Evolutionary conservation across 2,329 filamentous ascomycete genomes (phyloP).

Genomic region (Pestalotiopsis sp.): DNA sequence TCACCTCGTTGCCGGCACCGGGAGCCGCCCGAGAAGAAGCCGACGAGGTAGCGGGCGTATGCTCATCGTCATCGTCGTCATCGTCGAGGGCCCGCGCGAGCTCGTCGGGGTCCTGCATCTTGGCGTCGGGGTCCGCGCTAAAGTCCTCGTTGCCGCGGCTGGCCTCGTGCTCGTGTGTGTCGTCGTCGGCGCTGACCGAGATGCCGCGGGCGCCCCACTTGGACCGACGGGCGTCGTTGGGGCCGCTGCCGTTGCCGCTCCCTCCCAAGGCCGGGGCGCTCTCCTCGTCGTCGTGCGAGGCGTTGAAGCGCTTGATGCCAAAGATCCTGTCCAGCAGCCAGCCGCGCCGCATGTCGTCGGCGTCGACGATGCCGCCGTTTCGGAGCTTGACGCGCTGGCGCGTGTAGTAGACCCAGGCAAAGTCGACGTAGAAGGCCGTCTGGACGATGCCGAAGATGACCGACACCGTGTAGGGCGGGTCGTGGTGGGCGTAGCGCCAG

Average conservation of each 20-base stretch:
- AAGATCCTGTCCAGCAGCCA: constrained; percentile 84
- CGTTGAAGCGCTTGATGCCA: constrained; percentile 56
- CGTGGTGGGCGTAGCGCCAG: constrained; percentile 60
- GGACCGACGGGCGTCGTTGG: constrained; percentile 38
- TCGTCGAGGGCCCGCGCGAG: constrained; percentile 61
- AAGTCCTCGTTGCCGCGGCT: constrained; percentile 43
- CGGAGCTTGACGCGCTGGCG: constrained; percentile 93
- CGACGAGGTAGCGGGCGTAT: constrained; percentile 16
- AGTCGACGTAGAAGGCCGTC: constrained; percentile 88
- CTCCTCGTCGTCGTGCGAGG: constrained; percentile 64
- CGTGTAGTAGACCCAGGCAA: constrained; percentile 95
- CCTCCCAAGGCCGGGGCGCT: constrained; percentile 50
- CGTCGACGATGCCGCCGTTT: constrained; percentile 84
- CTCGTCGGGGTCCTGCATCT: constrained; percentile 69
- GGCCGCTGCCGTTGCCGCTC: constrained; percentile 22
- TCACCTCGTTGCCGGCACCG: constrained; percentile 22
- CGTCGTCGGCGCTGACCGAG: constrained; percentile 68
- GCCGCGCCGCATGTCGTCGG: constrained; percentile 82
- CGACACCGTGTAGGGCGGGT: constrained; percentile 69
- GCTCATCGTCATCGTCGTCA: constrained; percentile 53
- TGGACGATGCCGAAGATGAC: constrained; percentile 88
- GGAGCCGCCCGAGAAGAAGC: constrained; percentile 18
- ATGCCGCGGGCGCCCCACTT: constrained; percentile 69
- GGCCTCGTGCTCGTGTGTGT: constrained; percentile 50
- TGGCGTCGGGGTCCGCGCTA: constrained; percentile 61